Evolutionary conservation across 2,329 filamentous ascomycete genomes (phyloP).

Genomic region (Penicillium digitatum): DNA sequence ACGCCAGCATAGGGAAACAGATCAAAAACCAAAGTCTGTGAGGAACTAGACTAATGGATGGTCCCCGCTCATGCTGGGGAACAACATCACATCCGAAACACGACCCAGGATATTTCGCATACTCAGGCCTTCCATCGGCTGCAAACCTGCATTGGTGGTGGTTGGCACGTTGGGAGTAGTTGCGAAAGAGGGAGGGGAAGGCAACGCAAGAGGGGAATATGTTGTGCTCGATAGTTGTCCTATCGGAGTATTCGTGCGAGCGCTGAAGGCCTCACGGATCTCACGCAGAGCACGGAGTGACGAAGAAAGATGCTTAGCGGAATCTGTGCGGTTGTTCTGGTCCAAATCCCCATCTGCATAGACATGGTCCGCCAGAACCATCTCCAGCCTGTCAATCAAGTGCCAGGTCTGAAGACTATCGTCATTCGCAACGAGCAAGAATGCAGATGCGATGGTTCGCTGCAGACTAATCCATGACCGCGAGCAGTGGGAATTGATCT

Average conservation of each 20-base stretch:
- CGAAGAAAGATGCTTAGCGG: constrained; percentile 32
- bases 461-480: constrained; percentile 44
- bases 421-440: constrained; percentile 35
- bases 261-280: constrained; percentile 29
- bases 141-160: neutral
- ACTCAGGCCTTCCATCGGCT: constrained; percentile 22
- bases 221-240: neutral
- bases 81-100: constrained; percentile 37
- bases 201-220: constrained; percentile 12
- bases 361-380: constrained; percentile 32
- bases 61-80: constrained; percentile 29
- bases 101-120: constrained; percentile 33
- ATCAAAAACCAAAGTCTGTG: neutral
- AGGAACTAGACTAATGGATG: constrained; percentile 3
- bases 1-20: neutral
- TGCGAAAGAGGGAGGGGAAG: constrained; percentile 15
- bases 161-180: constrained; percentile 5
- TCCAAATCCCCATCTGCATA: constrained; percentile 23
- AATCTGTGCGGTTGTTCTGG: constrained; percentile 31
- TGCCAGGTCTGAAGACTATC: constrained; percentile 26
- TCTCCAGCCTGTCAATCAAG: constrained; percentile 31
- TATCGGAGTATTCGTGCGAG: constrained; percentile 7
- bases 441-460: constrained; percentile 41
- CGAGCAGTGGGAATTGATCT: constrained; percentile 35
- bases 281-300: constrained; percentile 34